phyloP scores from a whole-genome alignment of 1,284 basidiomycete genomes.

The Porodaedalea pini region DNA sequence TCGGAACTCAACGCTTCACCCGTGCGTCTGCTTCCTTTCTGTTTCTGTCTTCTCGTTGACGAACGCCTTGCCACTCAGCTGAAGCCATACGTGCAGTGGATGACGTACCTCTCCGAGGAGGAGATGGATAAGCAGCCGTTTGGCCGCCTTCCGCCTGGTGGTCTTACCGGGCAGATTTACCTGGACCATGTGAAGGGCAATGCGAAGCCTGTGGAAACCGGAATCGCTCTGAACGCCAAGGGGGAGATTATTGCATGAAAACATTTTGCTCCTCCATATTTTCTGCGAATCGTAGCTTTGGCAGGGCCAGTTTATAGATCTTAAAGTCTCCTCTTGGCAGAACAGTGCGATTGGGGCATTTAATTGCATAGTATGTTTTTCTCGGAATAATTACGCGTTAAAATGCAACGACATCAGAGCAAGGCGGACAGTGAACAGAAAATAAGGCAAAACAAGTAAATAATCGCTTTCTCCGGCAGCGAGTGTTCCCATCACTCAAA shows the following conservation, averaged over 20 bases:
- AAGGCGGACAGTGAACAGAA: not conserved
- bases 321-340: too few relatives aligned
- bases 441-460: not conserved
- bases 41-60: not conserved
- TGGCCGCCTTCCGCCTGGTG: constrained; percentile 9
- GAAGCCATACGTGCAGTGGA: constrained; percentile 40
- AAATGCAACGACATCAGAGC: not conserved
- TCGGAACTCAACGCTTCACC: constrained; percentile 58
- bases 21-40: constrained; percentile 42
- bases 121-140: constrained; percentile 16
- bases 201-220: not conserved
- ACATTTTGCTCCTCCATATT: not conserved
- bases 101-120: constrained; percentile 11
- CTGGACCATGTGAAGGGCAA: constrained; percentile 5
- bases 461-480: not conserved
- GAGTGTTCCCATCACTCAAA: not conserved
- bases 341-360: not conserved
- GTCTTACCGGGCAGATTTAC: constrained; percentile 17
- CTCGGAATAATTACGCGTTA: not conserved
- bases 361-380: not conserved
- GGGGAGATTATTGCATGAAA: constrained; percentile 2
- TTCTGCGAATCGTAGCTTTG: not conserved
- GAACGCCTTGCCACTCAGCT: constrained; percentile 30
- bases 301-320: too few relatives aligned
- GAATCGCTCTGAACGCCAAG: not conserved